Evolutionary conservation across 169 alveolate genomes (phyloP), one percentile per base, ranked within the genome.

Genomic region (Besnoitia besnoiti): DNA sequence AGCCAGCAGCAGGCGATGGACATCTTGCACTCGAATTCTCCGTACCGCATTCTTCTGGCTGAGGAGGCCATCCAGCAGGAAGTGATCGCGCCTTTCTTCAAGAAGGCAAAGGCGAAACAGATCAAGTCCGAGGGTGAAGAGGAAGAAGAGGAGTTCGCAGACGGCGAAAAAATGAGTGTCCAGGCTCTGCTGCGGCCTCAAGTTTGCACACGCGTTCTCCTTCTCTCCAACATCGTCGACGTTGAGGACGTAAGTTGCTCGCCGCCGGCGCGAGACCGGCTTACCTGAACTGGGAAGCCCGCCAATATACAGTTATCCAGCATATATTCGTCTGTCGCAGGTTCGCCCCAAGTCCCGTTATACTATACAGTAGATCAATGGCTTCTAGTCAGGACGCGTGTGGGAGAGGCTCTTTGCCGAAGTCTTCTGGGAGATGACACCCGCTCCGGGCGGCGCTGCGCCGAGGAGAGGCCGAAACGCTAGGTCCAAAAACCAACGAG

Each of bases 191-290:
- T 96, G 94, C 87, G 94, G 91, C 91, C 97, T 7, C 96, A 96
- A 44, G 94, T 96, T 27, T 97, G 98, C 55, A 96, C 95, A n/a
- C 91, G 95, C 33, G 95, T 93, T 4, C 95, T 97, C 35, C 88
- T 96, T 84, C 96, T 97, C 49, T 91, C 95, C 47, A 97, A 97
- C 94, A 96, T 96, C 77, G 96, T 96, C 75, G 94, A 98, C 0
- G 95, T 95, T 19, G 97, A 96, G n/a, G 98, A 97, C 61, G 95
- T 93, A 90, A 51, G 84, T 27, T 0, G 47, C 67, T 55, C 27
- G 67, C 12, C 4, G 27, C 33, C 4, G 24, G 67, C 12, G 67
- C 67, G n/a, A 19, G 30, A 55, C 30, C n/a, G n/a, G n/a, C n/a
- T n/a, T n/a, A n/a, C n/a, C n/a, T n/a, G n/a, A n/a, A n/a, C n/a